Evolutionary conservation across 1,284 basidiomycete species (phyloP).

Genomic region (Pseudozyma flocculosa): DNA sequence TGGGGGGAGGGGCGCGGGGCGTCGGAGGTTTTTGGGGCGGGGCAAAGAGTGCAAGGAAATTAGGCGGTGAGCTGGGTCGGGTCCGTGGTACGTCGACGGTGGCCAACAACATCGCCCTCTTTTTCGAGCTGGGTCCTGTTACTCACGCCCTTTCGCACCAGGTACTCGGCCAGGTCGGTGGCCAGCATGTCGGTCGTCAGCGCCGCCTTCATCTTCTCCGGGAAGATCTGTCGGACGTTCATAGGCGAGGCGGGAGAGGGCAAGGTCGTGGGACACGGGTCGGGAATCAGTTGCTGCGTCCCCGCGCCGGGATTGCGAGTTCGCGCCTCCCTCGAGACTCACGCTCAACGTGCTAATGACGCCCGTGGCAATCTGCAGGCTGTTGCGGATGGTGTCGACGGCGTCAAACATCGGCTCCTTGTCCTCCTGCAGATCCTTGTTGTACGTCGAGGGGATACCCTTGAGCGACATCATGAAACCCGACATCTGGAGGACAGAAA

Average conservation of each 20-base stretch:
- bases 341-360: conserved; percentile 77
- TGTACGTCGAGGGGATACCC: conserved; percentile 95
- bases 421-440: conserved; percentile 98
- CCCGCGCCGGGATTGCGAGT: too few relatives aligned
- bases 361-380: conserved; percentile 88
- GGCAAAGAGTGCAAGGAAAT: too few relatives aligned
- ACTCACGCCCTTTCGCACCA: conserved; percentile 92
- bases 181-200: conserved; percentile 96
- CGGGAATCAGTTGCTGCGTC: too few relatives aligned
- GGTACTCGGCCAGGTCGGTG: conserved; percentile 94
- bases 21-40: background rate
- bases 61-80: too few relatives aligned
- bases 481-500: conserved; percentile 66
- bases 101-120: too few relatives aligned
- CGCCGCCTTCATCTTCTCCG: conserved; percentile 82
- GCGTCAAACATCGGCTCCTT: conserved; percentile 96
- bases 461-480: conserved; percentile 98
- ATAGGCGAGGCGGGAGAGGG: too few relatives aligned
- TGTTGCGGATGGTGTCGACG: conserved; percentile 86
- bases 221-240: conserved; percentile 73
- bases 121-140: background rate
- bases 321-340: too few relatives aligned
- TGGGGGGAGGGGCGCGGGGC: background rate
- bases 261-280: too few relatives aligned
- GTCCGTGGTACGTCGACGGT: too few relatives aligned